These are phyloP conservation scores for Syncephalastrum monosporum DNA, from an alignment of 371 early-diverging fungal genomes.

Conservation along the genomic window DNA sequence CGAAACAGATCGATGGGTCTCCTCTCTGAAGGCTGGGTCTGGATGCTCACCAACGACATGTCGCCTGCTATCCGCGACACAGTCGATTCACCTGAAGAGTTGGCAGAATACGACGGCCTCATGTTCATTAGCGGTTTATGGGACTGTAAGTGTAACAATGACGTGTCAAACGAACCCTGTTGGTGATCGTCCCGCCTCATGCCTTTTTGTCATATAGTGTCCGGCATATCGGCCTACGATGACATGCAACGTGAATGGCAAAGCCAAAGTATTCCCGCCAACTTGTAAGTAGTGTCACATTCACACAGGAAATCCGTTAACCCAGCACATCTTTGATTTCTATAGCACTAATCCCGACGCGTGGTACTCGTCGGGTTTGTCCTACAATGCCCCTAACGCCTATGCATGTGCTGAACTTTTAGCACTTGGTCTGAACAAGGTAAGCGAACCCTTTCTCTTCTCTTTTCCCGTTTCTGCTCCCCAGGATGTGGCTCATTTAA, in stretches of 20 bases:
- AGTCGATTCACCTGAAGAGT: conserved; percentile 16
- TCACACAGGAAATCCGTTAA: background rate
- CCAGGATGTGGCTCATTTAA: background rate
- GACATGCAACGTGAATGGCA: conserved; percentile 26
- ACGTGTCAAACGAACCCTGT: background rate
- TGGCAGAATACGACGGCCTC: conserved; percentile 36
- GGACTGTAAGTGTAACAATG: conserved; percentile 32
- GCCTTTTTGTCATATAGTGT: conserved; percentile 21
- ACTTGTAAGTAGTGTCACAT: conserved; percentile 17
- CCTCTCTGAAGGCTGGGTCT: conserved; percentile 39
- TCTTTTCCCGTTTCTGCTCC: too few species aligned
- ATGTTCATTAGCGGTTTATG: conserved; percentile 48
- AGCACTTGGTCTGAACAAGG: conserved; percentile 37
- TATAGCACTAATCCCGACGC: conserved; percentile 18
- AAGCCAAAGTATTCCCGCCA: conserved; percentile 21
- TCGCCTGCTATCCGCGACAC: conserved; percentile 24
- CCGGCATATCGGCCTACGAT: conserved; percentile 35
- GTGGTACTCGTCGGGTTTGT: conserved; percentile 29
- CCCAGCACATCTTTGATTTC: conserved; percentile 1
- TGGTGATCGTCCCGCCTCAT: background rate
- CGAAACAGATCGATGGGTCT: conserved; percentile 28
- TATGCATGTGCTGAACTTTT: conserved; percentile 41
- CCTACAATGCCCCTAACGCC: conserved; percentile 40
- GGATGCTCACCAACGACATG: conserved; percentile 41
- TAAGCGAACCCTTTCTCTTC: conserved; percentile 6